Base-by-base conservation (phyloP, 2,329 filamentous ascomycete species). In the Paecilomyces niveus region DNA sequence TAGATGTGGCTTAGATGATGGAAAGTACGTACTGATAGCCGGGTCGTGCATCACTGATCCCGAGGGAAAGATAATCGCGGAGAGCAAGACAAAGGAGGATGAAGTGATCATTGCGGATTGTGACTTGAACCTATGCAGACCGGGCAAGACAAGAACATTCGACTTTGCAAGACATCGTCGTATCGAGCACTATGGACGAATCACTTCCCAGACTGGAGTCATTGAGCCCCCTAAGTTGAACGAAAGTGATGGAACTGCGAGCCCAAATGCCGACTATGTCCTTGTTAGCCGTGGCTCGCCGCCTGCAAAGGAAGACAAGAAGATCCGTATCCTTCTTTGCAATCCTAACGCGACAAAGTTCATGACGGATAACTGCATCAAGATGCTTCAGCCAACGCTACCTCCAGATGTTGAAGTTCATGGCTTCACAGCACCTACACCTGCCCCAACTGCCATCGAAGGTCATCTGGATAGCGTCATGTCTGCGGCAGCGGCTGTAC, bases 91-190 rank as follows among this genome's bases (percentile, higher is more conserved):
- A 1, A 65, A 65, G 15, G 78, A 74, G 39, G 81, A 83, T 63
- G 81, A 83, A 71, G 62, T 83, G 57, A 70, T 83, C 0, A 73
- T 81, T 29, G 80, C 79, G 1, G 79, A 81, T 50, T 78, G 81
- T 54, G 79, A 83, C 65, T 65, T 83, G 58, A 71, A 70, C 15
- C 70, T 76, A 57, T 82, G 80, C 64, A 72, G 76, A 53, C 73
- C 74, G 53, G 79, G 77, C 1, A 81, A 81, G 66, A 74, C 76
- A 62, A 78, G 76, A 59, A 74, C 78, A 7, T 74, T 76, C 62
- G 70, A 67, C 26, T 72, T 72, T 60, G 65, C 64, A 22, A 63
- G 63, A 22, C 70, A 72, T 64, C 64, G 70, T 4, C 57, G 70
- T 10, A 63, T 65, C 18, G 69, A 73, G 61, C 67, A 68, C 56